phyloP scores from a whole-genome alignment of 306 rosid genomes.

The Lablab purpureus region DNA sequence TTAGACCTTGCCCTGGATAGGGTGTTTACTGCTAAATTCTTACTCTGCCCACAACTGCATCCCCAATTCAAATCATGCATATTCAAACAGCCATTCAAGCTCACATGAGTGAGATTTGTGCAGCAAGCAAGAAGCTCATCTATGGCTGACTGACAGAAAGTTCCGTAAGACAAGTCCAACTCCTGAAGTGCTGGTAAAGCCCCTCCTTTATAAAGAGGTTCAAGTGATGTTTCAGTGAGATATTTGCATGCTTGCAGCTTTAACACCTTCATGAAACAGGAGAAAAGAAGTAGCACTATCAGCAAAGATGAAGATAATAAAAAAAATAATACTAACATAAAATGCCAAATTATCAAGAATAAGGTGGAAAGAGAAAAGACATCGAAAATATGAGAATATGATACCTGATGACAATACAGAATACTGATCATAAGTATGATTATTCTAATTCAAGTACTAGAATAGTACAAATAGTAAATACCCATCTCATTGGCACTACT shows the following conservation, averaged over 20 bases:
- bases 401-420: conserved; percentile 4
- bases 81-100: conserved; percentile 91
- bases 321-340: too few species aligned
- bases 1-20: conserved; percentile 43
- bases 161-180: conserved; percentile 83
- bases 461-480: not conserved
- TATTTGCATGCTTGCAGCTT: conserved; percentile 90
- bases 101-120: conserved; percentile 78
- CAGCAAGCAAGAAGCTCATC: conserved; percentile 90
- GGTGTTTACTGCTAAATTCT: conserved; percentile 30
- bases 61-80: conserved; percentile 92
- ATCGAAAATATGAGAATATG: not conserved
- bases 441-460: not conserved
- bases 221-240: conserved; percentile 74
- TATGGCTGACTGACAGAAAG: conserved; percentile 80
- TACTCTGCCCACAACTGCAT: conserved; percentile 47
- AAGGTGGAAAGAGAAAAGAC: not conserved
- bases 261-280: conserved; percentile 64
- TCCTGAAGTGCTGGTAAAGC: conserved; percentile 90
- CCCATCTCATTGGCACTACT: not conserved
- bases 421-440: not conserved
- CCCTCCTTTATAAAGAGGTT: conserved; percentile 84
- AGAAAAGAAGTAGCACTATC: not conserved
- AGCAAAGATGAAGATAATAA: conserved; percentile 32
- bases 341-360: conserved; percentile 5